Conservation (phyloP, 2,329 filamentous ascomycete species). For the Volutella citrinella region DNA sequence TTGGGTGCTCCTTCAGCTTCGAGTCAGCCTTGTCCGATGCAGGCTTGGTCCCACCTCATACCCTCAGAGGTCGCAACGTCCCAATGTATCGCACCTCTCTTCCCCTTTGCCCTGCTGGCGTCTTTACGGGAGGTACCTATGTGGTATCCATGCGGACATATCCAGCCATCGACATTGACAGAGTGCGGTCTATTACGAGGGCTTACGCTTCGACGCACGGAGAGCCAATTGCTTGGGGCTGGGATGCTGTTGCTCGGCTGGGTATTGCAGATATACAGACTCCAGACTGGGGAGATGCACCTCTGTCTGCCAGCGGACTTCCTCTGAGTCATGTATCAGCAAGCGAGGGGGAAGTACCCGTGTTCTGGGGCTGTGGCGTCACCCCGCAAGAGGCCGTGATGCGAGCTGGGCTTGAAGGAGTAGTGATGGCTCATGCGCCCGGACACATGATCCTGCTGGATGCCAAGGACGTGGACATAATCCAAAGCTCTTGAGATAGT, state of each 20-base stretch:
- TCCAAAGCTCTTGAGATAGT: too few species aligned
- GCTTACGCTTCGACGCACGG: constrained; percentile 57
- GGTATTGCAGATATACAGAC: constrained; percentile 52
- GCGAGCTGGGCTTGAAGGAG: constrained; percentile 49
- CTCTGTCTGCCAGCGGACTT: constrained; percentile 37
- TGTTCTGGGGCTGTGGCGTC: constrained; percentile 65
- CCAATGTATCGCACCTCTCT: constrained; percentile 61
- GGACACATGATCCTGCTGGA: constrained; percentile 63
- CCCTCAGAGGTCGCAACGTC: constrained; percentile 46
- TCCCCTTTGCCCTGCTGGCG: constrained; percentile 54
- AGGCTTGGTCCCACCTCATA: constrained; percentile 51
- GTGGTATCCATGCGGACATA: constrained; percentile 66
- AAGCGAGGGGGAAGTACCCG: constrained; percentile 43
- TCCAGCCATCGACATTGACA: constrained; percentile 43
- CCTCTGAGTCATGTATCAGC: constrained; percentile 31
- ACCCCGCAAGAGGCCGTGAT: constrained; percentile 65
- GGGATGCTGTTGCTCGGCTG: constrained; percentile 49
- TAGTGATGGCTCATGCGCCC: constrained; percentile 59
- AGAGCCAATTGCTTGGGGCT: constrained; percentile 64
- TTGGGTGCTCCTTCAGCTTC: constrained; percentile 64
- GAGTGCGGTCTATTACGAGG: constrained; percentile 53
- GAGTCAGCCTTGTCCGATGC: constrained; percentile 52
- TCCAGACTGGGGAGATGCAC: constrained; percentile 57
- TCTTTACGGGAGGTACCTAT: constrained; percentile 52
- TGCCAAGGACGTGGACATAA: constrained; percentile 38